Conservation (phyloP, 208 protist genomes). For the Leishmania aethiopica region DNA sequence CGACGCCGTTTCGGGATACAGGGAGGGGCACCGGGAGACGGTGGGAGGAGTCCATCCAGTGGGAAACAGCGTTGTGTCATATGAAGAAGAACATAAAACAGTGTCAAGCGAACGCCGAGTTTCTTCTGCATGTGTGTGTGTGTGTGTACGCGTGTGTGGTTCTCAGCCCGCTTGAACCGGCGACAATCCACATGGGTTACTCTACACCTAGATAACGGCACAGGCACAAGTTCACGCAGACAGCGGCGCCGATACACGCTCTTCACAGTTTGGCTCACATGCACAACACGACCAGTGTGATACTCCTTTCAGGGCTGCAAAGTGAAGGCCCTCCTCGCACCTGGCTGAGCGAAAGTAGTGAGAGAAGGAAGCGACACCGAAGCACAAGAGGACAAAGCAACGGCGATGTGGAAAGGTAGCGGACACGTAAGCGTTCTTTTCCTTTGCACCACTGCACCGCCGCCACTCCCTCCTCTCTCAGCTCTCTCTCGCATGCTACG, state of each 20-base stretch:
- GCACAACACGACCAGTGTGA: neutral
- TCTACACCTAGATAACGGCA: neutral
- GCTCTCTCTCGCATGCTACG: neutral
- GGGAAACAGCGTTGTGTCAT: neutral
- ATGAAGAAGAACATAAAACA: neutral
- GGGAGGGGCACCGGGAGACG: neutral
- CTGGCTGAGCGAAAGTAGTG: neutral
- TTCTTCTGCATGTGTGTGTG: neutral
- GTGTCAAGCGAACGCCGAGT: neutral
- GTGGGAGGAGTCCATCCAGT: neutral
- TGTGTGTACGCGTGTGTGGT: neutral
- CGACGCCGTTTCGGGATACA: neutral
- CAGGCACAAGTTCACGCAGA: neutral
- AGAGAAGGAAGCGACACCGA: neutral
- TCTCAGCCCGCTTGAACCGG: neutral
- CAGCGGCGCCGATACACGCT: neutral
- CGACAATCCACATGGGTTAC: neutral
- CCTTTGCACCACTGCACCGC: neutral
- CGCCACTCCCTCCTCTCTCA: neutral
- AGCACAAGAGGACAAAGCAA: neutral
- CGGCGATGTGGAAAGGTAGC: neutral
- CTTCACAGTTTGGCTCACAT: neutral
- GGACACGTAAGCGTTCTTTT: neutral
- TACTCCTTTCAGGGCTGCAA: neutral
- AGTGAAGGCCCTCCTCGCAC: neutral